Base-by-base conservation (phyloP, 148 eudicot genomes). In the Spergularia bocconei region DNA sequence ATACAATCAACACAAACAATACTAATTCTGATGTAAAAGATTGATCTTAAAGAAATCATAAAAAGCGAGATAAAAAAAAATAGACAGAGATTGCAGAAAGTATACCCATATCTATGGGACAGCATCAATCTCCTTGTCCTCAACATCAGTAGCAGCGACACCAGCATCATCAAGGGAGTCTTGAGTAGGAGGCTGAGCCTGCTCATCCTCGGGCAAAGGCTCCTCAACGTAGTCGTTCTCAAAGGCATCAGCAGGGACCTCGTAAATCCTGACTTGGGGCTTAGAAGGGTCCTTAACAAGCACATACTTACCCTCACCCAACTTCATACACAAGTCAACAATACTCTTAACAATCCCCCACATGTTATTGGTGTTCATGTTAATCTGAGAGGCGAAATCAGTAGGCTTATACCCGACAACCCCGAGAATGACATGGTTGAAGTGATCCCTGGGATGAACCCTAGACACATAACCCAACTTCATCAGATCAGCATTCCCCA, bases 161-260 rank as follows among this genome's bases (percentile, higher is more conserved):
- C 75, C 79, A 71, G 80, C 86, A 63, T 90, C 97, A 29, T 29
- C 36, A 29, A 29, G 36, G 74, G 76, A 88, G 74, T 84, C 89
- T 74, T 94, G 96, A 14, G 88, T 75, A 51, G 98, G 98, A 1
- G 97, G 96, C 83, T 92, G 97, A 68, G 87, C 92, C 74, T 94
- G 97, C 60, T 94, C 98, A 0, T 94, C 97, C 83, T 94, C 97
- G 0, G 98, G 97, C 80, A 95, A 71, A 0, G 97, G 98, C 82
- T 95, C 97, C 87, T 95, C 98, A 66, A 90, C 95, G 72, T 91
- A 92, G 71, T 95, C 98, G 71, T 92, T 95, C 88, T 92, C 98
- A 79, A 95, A 95, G 0, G 97, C 98, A 87, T 95, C 98, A 4
- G 81, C 85, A 1, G 97, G 97, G 17, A 95, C 98, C 87, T 95